Conservation (phyloP, 345 rosid species). For the Noccaea caerulescens region DNA sequence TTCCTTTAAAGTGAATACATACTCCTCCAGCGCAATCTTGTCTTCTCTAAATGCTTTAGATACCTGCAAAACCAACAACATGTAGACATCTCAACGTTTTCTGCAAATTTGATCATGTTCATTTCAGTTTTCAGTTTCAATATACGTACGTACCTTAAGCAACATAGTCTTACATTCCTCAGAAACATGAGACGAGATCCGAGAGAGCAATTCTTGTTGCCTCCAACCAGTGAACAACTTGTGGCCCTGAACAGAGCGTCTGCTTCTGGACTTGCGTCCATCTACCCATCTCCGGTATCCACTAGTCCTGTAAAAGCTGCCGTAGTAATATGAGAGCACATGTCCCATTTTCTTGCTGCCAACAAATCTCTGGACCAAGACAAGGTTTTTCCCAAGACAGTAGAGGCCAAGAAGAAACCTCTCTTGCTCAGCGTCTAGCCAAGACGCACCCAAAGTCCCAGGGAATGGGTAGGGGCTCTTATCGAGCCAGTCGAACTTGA, state of each 20-base stretch:
- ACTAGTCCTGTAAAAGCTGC: slow-evolving; percentile 62
- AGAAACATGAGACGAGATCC: slow-evolving; percentile 53
- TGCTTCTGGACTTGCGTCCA: slow-evolving; percentile 58
- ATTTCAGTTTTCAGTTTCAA: slow-evolving; percentile 6
- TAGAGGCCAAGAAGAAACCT: slow-evolving; percentile 74
- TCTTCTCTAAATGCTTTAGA: slow-evolving; percentile 62
- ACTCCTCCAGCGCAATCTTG: slow-evolving; percentile 64
- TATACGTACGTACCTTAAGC: slow-evolving; percentile 55
- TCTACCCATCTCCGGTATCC: slow-evolving; percentile 67
- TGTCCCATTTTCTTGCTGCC: slow-evolving; percentile 64
- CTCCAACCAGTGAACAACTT: slow-evolving; percentile 73
- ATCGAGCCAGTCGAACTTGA: slow-evolving; percentile 44
- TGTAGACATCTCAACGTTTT: not conserved
- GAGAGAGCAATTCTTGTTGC: slow-evolving; percentile 67
- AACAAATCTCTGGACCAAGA: slow-evolving; percentile 59
- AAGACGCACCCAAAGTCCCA: slow-evolving; percentile 52
- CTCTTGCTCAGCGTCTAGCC: slow-evolving; percentile 53
- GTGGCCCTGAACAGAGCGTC: slow-evolving; percentile 55
- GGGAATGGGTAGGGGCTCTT: slow-evolving; percentile 55
- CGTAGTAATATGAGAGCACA: slow-evolving; percentile 68
- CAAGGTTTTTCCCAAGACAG: slow-evolving; percentile 71
- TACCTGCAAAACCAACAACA: slow-evolving; percentile 45
- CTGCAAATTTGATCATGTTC: slow-evolving; percentile 15
- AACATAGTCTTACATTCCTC: slow-evolving; percentile 52
- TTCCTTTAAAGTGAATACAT: slow-evolving; percentile 62